Conservation (phyloP, 2,329 filamentous ascomycete species). For the Calonectria honghensis region DNA sequence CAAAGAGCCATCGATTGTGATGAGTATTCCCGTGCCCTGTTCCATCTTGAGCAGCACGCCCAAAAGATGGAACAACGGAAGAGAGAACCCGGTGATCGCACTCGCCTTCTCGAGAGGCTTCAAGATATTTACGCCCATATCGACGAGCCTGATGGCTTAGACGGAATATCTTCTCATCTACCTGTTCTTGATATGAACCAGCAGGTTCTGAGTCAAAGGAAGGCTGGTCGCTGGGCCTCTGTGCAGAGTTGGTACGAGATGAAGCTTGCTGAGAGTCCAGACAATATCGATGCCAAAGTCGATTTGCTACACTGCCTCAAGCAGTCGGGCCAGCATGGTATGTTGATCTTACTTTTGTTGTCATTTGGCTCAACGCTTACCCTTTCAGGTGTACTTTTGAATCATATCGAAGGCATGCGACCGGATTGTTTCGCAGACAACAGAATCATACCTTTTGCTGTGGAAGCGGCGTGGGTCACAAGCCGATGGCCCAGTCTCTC, state of each 20-base stretch:
- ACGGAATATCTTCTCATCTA: slow-evolving; percentile 92
- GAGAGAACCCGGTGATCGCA: slow-evolving; percentile 70
- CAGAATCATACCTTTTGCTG: slow-evolving; percentile 86
- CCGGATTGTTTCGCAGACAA: slow-evolving; percentile 70
- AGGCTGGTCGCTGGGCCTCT: slow-evolving; percentile 93
- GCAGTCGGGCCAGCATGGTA: slow-evolving; percentile 96
- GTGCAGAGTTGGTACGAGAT: slow-evolving; percentile 99
- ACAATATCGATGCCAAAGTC: slow-evolving; percentile 85
- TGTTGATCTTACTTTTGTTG: slow-evolving; percentile 63
- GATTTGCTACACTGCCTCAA: slow-evolving; percentile 92
- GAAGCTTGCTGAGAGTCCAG: slow-evolving; percentile 85
- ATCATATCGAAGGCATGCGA: slow-evolving; percentile 88
- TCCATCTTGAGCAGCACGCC: slow-evolving; percentile 95
- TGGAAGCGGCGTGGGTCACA: slow-evolving; percentile 94
- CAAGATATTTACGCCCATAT: slow-evolving; percentile 98
- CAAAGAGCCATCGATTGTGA: slow-evolving; percentile 93
- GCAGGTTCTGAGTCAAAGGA: slow-evolving; percentile 93
- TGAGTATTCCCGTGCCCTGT: slow-evolving; percentile 92
- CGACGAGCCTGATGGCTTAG: slow-evolving; percentile 96
- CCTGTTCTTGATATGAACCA: slow-evolving; percentile 93
- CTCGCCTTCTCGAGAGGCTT: slow-evolving; percentile 83
- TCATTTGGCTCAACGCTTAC: slow-evolving; percentile 45
- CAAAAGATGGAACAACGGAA: slow-evolving; percentile 68
- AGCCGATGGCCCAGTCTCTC: slow-evolving; percentile 86
- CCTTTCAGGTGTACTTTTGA: slow-evolving; percentile 83